Conservation (phyloP, 176 grass and related monocot genomes). For the Puccinellia tenuiflora region DNA sequence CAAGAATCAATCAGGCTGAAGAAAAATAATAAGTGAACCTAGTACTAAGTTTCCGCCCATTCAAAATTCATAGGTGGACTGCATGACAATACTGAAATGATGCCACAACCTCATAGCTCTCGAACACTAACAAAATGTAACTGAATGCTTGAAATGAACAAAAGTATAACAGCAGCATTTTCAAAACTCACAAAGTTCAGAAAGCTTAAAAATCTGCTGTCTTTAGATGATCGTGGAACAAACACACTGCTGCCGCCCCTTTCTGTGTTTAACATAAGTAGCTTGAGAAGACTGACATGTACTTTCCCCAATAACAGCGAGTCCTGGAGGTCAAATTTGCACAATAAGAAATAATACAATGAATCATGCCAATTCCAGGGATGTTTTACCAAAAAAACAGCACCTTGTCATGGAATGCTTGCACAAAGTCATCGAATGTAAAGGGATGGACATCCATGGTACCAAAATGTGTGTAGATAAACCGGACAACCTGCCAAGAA, state of each 20-base stretch:
- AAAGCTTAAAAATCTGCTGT: conserved; percentile 71
- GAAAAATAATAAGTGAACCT: background rate
- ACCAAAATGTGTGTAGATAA: conserved; percentile 57
- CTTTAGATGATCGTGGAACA: conserved; percentile 69
- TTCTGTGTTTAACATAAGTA: conserved; percentile 64
- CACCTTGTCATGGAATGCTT: conserved; percentile 98
- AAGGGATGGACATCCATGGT: conserved; percentile 63
- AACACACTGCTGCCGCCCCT: conserved; percentile 33
- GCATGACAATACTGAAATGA: background rate
- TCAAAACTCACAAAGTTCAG: conserved; percentile 83
- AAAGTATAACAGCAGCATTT: conserved; percentile 12
- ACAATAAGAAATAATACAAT: conserved; percentile 6
- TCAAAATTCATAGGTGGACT: background rate
- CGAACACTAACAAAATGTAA: background rate
- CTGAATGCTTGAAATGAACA: background rate
- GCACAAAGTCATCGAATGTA: conserved; percentile 87
- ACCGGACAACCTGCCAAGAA: conserved; percentile 67
- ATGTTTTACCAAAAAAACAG: background rate
- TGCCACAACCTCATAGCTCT: background rate
- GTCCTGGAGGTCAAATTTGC: conserved; percentile 49
- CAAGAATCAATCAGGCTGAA: background rate
- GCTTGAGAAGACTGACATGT: conserved; percentile 79
- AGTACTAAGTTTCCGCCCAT: background rate
- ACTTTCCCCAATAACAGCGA: conserved; percentile 76
- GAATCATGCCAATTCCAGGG: conserved; percentile 6